These are phyloP conservation scores for Allium fistulosum DNA, from an alignment of 106 monocot genomes.

Conservation along the genomic window DNA sequence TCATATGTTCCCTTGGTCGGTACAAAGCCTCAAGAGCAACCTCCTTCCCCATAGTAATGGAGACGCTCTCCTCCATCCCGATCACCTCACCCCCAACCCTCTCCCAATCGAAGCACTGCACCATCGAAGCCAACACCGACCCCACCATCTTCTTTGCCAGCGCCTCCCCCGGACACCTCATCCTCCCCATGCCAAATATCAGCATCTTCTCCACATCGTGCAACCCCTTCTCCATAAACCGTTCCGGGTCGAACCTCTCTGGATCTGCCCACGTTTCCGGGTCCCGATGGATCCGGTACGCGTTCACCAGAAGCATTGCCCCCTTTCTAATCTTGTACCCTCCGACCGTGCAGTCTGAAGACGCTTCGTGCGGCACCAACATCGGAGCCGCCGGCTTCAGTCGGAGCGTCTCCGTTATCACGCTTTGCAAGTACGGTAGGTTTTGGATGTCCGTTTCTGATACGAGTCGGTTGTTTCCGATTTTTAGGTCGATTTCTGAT, in stretches of 20 bases:
- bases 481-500: no score
- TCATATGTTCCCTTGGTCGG: neutral
- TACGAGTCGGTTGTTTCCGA: no score
- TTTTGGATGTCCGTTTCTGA: no score
- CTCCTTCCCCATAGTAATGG: neutral
- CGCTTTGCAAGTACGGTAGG: no score
- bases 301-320: conserved; percentile 1
- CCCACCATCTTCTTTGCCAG: conserved; percentile 7
- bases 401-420: no score
- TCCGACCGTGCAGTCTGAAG: no score
- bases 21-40: conserved; percentile 9
- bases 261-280: neutral
- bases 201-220: neutral
- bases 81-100: neutral
- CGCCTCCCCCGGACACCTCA: conserved; percentile 2
- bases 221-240: neutral
- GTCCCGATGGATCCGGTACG: conserved; percentile 6
- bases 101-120: conserved; percentile 24
- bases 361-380: no score
- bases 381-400: no score
- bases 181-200: no score
- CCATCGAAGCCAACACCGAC: conserved; percentile 5
- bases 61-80: no score
- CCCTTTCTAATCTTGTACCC: neutral
- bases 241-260: neutral